Evolutionary conservation across 306 rosid genomes (phyloP).

Genomic region (Castanea sativa): DNA sequence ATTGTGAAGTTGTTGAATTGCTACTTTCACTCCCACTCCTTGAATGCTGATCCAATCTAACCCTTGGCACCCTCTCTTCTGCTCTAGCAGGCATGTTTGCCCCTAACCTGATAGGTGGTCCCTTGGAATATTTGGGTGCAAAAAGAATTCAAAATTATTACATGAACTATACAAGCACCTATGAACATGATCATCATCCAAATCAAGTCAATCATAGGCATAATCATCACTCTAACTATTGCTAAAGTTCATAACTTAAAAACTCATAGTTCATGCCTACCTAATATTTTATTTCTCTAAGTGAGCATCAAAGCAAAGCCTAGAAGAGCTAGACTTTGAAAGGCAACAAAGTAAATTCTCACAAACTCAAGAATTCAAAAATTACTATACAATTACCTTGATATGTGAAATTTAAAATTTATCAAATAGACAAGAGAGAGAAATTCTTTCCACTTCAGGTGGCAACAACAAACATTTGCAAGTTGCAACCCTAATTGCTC

Average conservation of each 20-base stretch:
- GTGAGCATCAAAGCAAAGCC: neutral
- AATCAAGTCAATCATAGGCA: constrained; percentile 9
- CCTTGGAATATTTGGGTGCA: constrained; percentile 30
- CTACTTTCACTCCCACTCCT: constrained; percentile 32
- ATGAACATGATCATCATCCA: neutral
- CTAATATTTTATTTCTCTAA: neutral
- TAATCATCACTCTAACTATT: neutral
- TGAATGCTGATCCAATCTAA: constrained; percentile 43
- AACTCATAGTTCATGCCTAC: neutral
- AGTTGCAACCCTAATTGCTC: neutral
- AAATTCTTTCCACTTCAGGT: neutral
- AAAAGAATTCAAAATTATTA: neutral
- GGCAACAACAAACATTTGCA: neutral
- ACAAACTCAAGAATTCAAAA: neutral
- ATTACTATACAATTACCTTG: neutral
- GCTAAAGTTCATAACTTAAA: neutral
- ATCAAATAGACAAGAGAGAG: neutral
- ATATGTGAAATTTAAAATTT: neutral
- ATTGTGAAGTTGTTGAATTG: constrained; percentile 35
- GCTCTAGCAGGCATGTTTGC: constrained; percentile 55
- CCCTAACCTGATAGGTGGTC: constrained; percentile 48
- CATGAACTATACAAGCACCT: neutral
- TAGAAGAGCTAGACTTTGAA: neutral
- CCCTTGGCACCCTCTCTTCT: constrained; percentile 36
- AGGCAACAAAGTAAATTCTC: neutral